Conservation (phyloP, 306 rosid species). For the Heteromeles arbutifolia region DNA sequence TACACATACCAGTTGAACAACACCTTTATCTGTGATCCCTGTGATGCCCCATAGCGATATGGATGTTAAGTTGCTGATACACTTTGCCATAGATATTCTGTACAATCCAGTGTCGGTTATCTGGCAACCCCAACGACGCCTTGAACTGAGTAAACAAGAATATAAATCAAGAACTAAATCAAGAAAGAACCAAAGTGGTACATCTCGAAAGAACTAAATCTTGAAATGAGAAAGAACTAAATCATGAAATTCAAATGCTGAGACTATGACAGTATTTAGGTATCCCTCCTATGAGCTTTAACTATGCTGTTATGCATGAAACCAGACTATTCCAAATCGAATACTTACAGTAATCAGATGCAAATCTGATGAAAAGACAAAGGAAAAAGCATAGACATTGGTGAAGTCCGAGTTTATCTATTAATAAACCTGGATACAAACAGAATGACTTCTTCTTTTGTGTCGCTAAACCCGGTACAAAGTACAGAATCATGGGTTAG, state of each 20-base stretch:
- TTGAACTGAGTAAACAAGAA: constrained; percentile 48
- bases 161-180: neutral
- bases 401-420: neutral
- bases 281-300: too few relatives aligned
- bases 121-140: constrained; percentile 88
- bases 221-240: too few relatives aligned
- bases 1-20: constrained; percentile 62
- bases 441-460: neutral
- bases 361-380: neutral
- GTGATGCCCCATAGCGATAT: constrained; percentile 90
- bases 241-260: too few relatives aligned
- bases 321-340: neutral
- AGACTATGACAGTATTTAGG: too few relatives aligned
- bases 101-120: constrained; percentile 65
- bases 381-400: neutral
- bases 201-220: neutral
- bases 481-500: neutral
- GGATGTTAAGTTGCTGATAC: constrained; percentile 64
- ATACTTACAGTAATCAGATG: neutral
- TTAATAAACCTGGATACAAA: neutral
- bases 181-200: neutral
- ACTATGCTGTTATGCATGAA: neutral
- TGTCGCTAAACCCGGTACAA: neutral
- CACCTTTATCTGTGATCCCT: constrained; percentile 89
- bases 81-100: constrained; percentile 64